Evolutionary conservation across 495 filamentous ascomycete genomes (phyloP).

Genomic region (Penicillium malachiteum): DNA sequence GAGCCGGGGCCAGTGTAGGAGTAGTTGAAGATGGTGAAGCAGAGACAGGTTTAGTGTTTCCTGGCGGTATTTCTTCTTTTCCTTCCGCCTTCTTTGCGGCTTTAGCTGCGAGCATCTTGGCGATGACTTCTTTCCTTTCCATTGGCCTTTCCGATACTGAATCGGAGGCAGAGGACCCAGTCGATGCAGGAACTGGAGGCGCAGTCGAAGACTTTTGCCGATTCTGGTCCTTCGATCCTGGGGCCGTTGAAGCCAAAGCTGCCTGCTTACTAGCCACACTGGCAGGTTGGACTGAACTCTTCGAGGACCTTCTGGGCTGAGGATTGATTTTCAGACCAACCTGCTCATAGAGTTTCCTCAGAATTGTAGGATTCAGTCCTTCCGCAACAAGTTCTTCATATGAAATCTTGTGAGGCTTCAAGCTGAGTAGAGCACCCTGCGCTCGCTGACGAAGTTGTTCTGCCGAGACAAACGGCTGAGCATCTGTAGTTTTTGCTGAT

Average conservation of each 20-base stretch:
- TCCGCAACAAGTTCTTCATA: slow-evolving; percentile 69
- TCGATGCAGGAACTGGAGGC: neutral
- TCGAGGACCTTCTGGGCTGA: slow-evolving; percentile 1
- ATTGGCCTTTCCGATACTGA: slow-evolving; percentile 47
- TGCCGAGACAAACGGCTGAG: slow-evolving; percentile 19
- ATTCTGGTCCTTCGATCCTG: neutral
- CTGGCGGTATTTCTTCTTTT: too few relatives aligned
- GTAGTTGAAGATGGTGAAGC: neutral
- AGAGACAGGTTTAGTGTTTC: too few relatives aligned
- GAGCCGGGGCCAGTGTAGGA: neutral
- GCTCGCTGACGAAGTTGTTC: slow-evolving; percentile 64
- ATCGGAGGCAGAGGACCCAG: slow-evolving; percentile 7
- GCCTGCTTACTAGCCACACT: neutral
- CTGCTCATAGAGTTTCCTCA: slow-evolving; percentile 64
- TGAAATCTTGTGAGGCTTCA: slow-evolving; percentile 63
- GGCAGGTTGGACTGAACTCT: neutral
- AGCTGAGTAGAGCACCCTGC: slow-evolving; percentile 62
- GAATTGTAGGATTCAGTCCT: slow-evolving; percentile 61
- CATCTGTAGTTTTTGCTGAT: neutral
- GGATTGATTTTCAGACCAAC: slow-evolving; percentile 52
- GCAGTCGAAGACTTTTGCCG: neutral
- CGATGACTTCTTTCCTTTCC: slow-evolving; percentile 75
- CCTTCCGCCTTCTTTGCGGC: slow-evolving; percentile 28
- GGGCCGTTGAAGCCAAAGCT: neutral
- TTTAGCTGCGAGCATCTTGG: slow-evolving; percentile 65